Evolutionary conservation across 352 stramenopile species (phyloP).

Genomic region (Globisporangium alternatum): DNA sequence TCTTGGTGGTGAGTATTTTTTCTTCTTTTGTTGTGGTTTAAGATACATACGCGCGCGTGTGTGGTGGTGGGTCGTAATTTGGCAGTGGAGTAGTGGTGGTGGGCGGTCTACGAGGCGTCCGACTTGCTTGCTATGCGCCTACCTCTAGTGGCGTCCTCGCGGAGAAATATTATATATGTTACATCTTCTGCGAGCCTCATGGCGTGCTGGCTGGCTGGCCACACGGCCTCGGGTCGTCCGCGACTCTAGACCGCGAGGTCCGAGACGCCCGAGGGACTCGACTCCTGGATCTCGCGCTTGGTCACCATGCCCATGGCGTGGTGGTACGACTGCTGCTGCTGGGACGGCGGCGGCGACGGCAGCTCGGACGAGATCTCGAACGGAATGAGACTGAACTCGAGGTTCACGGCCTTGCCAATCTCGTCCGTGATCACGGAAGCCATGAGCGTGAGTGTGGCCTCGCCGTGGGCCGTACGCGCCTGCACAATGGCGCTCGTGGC

Average conservation of each 20-base stretch:
- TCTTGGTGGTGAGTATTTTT: not conserved
- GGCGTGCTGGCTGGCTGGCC: too few species aligned
- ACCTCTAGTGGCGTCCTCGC: not conserved
- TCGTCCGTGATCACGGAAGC: conserved; percentile 60
- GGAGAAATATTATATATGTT: conserved; percentile 58
- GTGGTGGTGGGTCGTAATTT: not conserved
- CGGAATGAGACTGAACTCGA: conserved; percentile 68
- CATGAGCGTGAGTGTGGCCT: conserved; percentile 53
- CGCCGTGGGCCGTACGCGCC: conserved; percentile 37
- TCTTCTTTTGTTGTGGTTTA: not conserved
- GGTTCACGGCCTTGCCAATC: conserved; percentile 34
- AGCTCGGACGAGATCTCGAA: conserved; percentile 53
- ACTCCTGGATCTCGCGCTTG: conserved; percentile 41
- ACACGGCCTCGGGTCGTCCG: not conserved
- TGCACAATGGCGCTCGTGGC: conserved; percentile 50
- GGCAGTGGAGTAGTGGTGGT: not conserved
- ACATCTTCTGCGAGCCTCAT: conserved; percentile 21
- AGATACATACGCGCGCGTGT: not conserved
- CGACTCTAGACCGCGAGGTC: conserved; percentile 40
- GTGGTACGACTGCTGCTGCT: not conserved
- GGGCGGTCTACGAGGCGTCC: conserved; percentile 6
- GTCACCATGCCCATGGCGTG: conserved; percentile 18
- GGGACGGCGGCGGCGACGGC: conserved; percentile 6
- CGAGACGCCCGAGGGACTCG: conserved; percentile 50
- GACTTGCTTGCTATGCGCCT: not conserved